Base-by-base conservation (phyloP, 768 basidiomycete species). In the Hysterangium stoloniferum region DNA sequence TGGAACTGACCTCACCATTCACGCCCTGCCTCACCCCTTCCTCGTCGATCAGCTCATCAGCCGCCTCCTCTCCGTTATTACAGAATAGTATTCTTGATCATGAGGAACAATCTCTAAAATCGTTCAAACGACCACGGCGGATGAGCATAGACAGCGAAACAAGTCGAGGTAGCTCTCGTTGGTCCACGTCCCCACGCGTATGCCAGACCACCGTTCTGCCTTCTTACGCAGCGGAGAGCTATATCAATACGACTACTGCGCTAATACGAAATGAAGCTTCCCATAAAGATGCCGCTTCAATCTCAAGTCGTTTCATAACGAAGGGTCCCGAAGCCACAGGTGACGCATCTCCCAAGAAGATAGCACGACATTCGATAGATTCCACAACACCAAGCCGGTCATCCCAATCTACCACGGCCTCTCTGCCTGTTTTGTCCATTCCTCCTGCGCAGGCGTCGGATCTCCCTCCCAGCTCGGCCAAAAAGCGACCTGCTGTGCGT, bases 11-110 rank as follows among this genome's bases (percentile, higher is more conserved):
- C 31, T 5, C 20, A 3, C 32, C 46, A 3, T 48, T 48, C 46
- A 48, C 46, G 17, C 46, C 46, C 19, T 48, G 31, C 33, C 33
- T 48, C 17, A 48, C 46, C 4, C 33, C 46, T 13, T 17, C 20
- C 34, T 36, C 46, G 31, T 19, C 31, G n/a, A 35, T 20, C 28
- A 33, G 15, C 13, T 24, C 45, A 9, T 48, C 46, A 20, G 32
- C 46, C 28, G 20, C 34, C 31, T 17, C 9, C 7, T 48, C 46
- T 20, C 46, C 24, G 3, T 42, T 42, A 9, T 27, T 45, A 31
- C 9, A 27, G 24, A 45, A 28, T 9, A 34, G n/a, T 34, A 9
- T 9, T 34, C 9, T 34, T 9, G 9, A 34, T 34, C 33, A n/a
- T 19, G 44, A 45, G 31, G 28, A 25, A 12, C 22, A 41, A 20